Percentiles rank a stretch among this genome's conserved stretches.
Evolutionary conservation across 768 basidiomycete species (phyloP).

Genomic region (Termitomyces sp.): DNA sequence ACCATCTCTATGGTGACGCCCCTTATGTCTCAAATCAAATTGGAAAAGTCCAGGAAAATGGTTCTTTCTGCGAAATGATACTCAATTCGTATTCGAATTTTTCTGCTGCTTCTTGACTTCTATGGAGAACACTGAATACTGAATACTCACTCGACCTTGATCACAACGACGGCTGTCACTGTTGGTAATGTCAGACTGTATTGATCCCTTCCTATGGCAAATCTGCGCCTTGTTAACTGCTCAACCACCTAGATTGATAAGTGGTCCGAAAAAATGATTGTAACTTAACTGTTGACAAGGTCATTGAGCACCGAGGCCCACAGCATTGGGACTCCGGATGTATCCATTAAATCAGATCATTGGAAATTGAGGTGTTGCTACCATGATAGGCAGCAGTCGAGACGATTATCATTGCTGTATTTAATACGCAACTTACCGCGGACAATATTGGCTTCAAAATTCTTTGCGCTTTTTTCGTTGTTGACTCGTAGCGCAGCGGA

Average conservation of each 20-base stretch:
- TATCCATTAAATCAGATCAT: too few species aligned
- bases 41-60: too few species aligned
- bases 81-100: constrained; percentile 9
- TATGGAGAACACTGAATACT: not conserved
- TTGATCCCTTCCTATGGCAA: not conserved
- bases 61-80: not conserved
- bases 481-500: too few species aligned
- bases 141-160: not conserved
- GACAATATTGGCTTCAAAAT: too few species aligned
- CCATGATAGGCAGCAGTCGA: not conserved
- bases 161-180: not conserved
- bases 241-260: not conserved
- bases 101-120: not conserved
- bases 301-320: not conserved
- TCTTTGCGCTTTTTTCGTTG: too few species aligned
- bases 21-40: not conserved
- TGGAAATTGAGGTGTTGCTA: not conserved
- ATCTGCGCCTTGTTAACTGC: too few species aligned
- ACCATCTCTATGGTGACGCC: constrained; percentile 23
- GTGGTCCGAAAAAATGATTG: not conserved
- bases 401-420: not conserved
- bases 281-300: not conserved
- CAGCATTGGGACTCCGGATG: too few species aligned
- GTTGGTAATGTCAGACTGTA: not conserved
- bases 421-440: too few species aligned